phyloP scores from a whole-genome alignment of 2,329 filamentous ascomycete species.

The Ophiostoma montium region DNA sequence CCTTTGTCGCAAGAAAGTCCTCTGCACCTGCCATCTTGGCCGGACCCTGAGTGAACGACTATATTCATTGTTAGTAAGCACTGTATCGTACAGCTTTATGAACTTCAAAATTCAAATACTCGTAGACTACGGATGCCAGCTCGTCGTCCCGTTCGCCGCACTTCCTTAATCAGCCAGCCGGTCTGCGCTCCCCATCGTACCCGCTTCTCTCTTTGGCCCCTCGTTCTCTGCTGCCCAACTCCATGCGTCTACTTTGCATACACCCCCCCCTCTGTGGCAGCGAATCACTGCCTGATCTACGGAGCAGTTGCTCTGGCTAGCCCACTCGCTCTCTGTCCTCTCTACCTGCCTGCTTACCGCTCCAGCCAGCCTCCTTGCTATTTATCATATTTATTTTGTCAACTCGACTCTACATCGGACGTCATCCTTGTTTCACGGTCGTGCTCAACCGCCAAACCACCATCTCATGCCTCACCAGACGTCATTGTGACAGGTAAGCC shows the following conservation, averaged over 20 bases:
- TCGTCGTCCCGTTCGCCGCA: neutral
- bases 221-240: conserved; percentile 6
- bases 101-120: too few species aligned
- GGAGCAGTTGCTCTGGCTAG: conserved; percentile 5
- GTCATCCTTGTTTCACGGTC: too few species aligned
- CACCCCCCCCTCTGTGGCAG: neutral
- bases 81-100: too few species aligned
- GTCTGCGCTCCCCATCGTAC: neutral
- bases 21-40: too few species aligned
- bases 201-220: neutral
- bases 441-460: too few species aligned
- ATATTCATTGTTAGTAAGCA: too few species aligned
- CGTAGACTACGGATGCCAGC: too few species aligned
- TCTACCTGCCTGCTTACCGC: neutral
- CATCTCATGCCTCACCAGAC: neutral
- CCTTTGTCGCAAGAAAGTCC: too few species aligned
- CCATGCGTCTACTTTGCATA: conserved; percentile 4
- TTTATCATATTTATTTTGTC: too few species aligned
- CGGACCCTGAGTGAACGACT: too few species aligned
- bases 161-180: neutral
- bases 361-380: too few species aligned
- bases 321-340: conserved; percentile 1
- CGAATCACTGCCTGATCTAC: neutral
- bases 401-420: too few species aligned
- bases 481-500: neutral